Conservation (phyloP, 2,329 filamentous ascomycete genomes). For the Calonectria pteridis region DNA sequence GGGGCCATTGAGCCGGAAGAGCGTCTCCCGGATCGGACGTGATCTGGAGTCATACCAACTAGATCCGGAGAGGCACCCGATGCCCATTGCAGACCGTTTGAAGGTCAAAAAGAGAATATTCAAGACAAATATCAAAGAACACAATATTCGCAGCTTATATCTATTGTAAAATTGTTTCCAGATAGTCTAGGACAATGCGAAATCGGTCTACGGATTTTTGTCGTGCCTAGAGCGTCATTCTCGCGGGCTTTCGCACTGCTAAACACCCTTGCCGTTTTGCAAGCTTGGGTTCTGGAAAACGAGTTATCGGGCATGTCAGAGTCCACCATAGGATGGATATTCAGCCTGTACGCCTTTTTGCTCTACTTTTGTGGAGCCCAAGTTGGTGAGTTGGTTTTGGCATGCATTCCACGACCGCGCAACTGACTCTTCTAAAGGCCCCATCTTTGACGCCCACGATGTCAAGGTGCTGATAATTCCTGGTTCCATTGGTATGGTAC, state of each 20-base stretch:
- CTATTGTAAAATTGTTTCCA: neutral
- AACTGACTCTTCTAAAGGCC: constrained; percentile 44
- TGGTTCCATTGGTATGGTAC: constrained; percentile 68
- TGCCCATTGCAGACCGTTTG: neutral
- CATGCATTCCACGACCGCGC: neutral
- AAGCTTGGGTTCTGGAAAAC: constrained; percentile 74
- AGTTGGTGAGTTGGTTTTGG: constrained; percentile 56
- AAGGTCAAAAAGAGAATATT: neutral
- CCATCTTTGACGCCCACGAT: constrained; percentile 77
- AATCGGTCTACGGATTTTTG: neutral
- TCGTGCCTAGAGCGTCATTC: neutral
- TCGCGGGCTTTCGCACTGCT: constrained; percentile 57
- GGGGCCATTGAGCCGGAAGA: neutral
- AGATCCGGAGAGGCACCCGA: neutral
- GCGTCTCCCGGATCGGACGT: neutral
- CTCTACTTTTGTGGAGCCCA: constrained; percentile 79
- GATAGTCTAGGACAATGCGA: neutral
- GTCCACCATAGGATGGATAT: constrained; percentile 78
- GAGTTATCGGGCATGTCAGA: constrained; percentile 70
- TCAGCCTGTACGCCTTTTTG: constrained; percentile 77
- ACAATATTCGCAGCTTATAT: neutral
- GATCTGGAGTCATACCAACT: neutral
- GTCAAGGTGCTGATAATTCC: constrained; percentile 69
- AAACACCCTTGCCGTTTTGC: constrained; percentile 75
- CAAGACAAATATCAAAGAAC: neutral